Conservation (phyloP, 2,329 filamentous ascomycete species). For the Pyrenophora tritici-repentis region DNA sequence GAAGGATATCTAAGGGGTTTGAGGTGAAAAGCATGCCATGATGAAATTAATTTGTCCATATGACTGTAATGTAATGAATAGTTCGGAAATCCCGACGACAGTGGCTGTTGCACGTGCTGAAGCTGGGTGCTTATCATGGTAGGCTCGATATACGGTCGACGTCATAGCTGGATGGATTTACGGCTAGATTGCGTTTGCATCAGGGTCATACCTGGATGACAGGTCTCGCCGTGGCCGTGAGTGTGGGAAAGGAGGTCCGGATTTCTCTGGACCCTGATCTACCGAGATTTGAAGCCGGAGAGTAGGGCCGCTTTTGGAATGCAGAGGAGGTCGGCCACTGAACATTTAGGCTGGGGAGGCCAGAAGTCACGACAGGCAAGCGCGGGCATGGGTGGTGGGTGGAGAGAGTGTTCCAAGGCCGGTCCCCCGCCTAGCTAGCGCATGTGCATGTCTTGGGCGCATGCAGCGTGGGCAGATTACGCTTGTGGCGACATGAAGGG, state of each 20-base stretch:
- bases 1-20: constrained; percentile 45
- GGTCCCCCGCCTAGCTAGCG: too few relatives aligned
- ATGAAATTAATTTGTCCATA: too few relatives aligned
- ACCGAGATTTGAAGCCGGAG: neutral
- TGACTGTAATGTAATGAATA: neutral
- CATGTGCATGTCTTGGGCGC: neutral
- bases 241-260: neutral
- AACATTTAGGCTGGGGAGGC: too few relatives aligned
- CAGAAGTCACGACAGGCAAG: too few relatives aligned
- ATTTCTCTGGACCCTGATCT: constrained; percentile 2
- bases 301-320: neutral
- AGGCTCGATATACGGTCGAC: neutral
- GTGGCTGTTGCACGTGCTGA: neutral
- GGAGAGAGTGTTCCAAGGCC: neutral
- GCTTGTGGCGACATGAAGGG: neutral
- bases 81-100: neutral
- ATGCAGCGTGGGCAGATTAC: neutral
- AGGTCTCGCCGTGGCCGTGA: neutral
- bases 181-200: too few relatives aligned
- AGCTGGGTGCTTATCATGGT: neutral
- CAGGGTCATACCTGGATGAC: too few relatives aligned
- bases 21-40: too few relatives aligned
- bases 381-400: neutral
- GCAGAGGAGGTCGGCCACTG: too few relatives aligned
- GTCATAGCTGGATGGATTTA: neutral